Evolutionary conservation across 2,329 filamentous ascomycete genomes (phyloP).

Genomic region (Aureobasidium mangrovei): DNA sequence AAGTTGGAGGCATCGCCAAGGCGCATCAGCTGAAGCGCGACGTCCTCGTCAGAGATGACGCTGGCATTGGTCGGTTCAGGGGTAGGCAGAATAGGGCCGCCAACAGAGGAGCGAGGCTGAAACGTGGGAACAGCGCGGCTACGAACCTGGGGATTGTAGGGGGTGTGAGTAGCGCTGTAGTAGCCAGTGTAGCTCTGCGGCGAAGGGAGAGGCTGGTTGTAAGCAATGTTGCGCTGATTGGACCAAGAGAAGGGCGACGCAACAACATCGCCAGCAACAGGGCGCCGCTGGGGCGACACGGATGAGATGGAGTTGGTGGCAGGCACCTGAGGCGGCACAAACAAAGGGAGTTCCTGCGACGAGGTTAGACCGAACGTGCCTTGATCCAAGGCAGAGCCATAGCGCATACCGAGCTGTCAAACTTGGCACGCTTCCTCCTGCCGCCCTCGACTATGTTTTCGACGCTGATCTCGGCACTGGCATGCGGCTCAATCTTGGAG

Average conservation of each 20-base stretch:
- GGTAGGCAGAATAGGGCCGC: conserved; percentile 63
- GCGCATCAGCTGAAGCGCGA: conserved; percentile 92
- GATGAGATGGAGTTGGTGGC: conserved; percentile 96
- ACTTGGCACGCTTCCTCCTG: conserved; percentile 86
- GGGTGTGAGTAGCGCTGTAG: conserved; percentile 13
- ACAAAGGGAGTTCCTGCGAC: conserved; percentile 80
- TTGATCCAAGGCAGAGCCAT: conserved; percentile 14
- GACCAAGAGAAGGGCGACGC: conserved; percentile 57
- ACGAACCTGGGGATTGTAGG: conserved; percentile 44
- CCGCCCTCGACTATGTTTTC: conserved; percentile 98
- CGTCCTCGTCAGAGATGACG: conserved; percentile 96
- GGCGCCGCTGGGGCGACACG: conserved; percentile 77
- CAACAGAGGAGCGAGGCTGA: conserved; percentile 33
- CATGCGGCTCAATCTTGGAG: conserved; percentile 72
- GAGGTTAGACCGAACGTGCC: conserved; percentile 15
- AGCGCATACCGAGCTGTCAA: conserved; percentile 86
- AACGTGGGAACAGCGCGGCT: conserved; percentile 43
- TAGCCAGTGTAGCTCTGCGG: conserved; percentile 59
- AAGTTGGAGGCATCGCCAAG: conserved; percentile 90
- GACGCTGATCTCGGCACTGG: conserved; percentile 92
- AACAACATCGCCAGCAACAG: conserved; percentile 57
- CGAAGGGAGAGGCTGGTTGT: conserved; percentile 69
- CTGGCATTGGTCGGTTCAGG: conserved; percentile 96
- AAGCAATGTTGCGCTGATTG: conserved; percentile 70
- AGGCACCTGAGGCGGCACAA: conserved; percentile 88